Percentiles rank a stretch among this genome's conserved stretches.
Conservation (phyloP, 2,329 filamentous ascomycete species). For the Phaeosphaeriaceae sp. region DNA sequence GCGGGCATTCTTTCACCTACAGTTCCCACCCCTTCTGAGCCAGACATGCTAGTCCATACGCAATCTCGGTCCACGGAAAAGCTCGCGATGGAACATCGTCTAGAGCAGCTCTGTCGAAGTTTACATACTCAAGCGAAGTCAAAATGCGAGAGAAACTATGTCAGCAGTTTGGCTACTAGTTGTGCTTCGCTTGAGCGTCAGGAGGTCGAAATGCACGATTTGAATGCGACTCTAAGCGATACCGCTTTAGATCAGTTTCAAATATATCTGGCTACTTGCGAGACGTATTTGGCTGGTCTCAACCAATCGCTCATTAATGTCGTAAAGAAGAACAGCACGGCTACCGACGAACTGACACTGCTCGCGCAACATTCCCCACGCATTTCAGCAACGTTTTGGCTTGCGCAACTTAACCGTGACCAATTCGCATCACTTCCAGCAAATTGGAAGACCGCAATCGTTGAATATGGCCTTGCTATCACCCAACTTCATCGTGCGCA, state of each 20-base stretch:
- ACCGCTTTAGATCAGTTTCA: slow-evolving; percentile 2
- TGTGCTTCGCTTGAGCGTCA: slow-evolving; percentile 18
- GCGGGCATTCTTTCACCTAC: slow-evolving; percentile 9
- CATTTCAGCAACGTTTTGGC: slow-evolving; percentile 29
- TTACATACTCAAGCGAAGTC: slow-evolving; percentile 16
- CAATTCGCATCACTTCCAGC: slow-evolving; percentile 19
- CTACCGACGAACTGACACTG: too few relatives aligned
- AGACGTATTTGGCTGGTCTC: slow-evolving; percentile 13
- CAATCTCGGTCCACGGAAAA: too few relatives aligned
- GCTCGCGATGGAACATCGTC: too few relatives aligned
- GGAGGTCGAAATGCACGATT: not conserved
- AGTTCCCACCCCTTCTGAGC: slow-evolving; percentile 5
- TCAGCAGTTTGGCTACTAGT: slow-evolving; percentile 23
- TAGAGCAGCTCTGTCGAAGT: slow-evolving; percentile 18
- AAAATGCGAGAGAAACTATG: slow-evolving; percentile 27
- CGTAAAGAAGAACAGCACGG: slow-evolving; percentile 1
- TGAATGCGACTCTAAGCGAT: not conserved
- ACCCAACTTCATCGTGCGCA: slow-evolving; percentile 40
- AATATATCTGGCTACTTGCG: slow-evolving; percentile 18
- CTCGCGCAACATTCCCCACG: slow-evolving; percentile 27
- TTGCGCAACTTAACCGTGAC: slow-evolving; percentile 28
- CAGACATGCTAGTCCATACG: not conserved
- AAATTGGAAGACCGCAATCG: slow-evolving; percentile 29
- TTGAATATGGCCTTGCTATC: slow-evolving; percentile 35
- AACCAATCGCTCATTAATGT: slow-evolving; percentile 4